phyloP scores from a whole-genome alignment of 2,329 filamentous ascomycete genomes.

The Fonsecaea monophora region DNA sequence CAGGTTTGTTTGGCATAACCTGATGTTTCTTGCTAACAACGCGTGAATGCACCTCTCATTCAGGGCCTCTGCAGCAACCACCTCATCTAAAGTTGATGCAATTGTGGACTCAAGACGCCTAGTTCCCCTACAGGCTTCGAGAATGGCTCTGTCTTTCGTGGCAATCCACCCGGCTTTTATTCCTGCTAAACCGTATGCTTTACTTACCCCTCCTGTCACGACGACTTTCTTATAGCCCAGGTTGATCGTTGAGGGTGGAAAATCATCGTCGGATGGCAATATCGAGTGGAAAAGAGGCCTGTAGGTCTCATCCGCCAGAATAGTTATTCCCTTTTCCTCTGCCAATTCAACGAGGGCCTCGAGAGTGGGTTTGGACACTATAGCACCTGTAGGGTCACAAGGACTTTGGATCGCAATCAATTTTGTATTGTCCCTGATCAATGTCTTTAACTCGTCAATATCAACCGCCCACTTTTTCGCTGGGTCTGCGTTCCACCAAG shows the following conservation, averaged over 20 bases:
- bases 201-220: conserved; percentile 81
- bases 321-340: conserved; percentile 65
- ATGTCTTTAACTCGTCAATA: conserved; percentile 66
- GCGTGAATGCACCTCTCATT: conserved; percentile 67
- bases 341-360: conserved; percentile 69
- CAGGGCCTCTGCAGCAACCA: conserved; percentile 77
- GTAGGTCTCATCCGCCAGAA: conserved; percentile 84
- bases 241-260: conserved; percentile 72
- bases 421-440: conserved; percentile 61
- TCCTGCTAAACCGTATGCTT: conserved; percentile 82
- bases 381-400: conserved; percentile 80
- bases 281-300: conserved; percentile 79
- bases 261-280: conserved; percentile 59
- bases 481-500: conserved; percentile 73
- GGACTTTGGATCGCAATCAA: conserved; percentile 76
- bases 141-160: conserved; percentile 66
- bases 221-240: conserved; percentile 75
- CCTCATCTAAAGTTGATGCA: conserved; percentile 82
- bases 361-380: conserved; percentile 68
- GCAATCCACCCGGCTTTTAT: conserved; percentile 85
- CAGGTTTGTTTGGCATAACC: conserved; percentile 72
- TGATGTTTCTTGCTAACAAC: conserved; percentile 68
- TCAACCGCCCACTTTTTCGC: conserved; percentile 72
- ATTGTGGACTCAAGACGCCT: conserved; percentile 87
- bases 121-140: conserved; percentile 68